phyloP scores from a whole-genome alignment of 257 asterid species.

The Schizonepeta tenuifolia region DNA sequence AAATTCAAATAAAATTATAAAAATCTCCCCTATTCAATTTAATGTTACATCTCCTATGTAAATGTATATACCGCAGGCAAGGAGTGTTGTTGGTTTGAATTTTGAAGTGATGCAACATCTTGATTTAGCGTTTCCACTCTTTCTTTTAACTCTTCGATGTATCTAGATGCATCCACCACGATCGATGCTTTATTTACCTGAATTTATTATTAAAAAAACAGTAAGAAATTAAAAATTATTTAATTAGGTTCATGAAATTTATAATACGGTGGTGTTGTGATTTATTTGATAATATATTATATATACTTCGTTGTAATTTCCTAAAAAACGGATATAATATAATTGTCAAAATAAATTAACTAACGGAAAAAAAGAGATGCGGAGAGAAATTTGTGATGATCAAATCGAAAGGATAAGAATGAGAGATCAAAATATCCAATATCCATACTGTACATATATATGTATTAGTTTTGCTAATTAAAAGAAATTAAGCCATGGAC shows the following conservation, averaged over 20 bases:
- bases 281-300: too few species aligned
- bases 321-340: background rate
- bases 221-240: background rate
- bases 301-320: too few species aligned
- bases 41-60: background rate
- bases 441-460: too few species aligned
- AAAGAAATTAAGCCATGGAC: too few species aligned
- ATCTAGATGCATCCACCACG: constrained; percentile 63
- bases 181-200: constrained; percentile 72
- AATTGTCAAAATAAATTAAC: background rate
- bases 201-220: background rate
- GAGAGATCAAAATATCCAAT: too few species aligned
- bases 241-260: background rate
- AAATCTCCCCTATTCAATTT: too few species aligned
- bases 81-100: constrained; percentile 37
- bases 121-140: constrained; percentile 60
- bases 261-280: too few species aligned
- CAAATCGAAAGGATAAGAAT: too few species aligned
- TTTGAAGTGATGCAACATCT: constrained; percentile 51
- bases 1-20: background rate
- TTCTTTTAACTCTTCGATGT: constrained; percentile 66
- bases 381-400: too few species aligned
- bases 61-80: constrained; percentile 46
- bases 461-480: too few species aligned
- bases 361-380: too few species aligned